Conservation (phyloP, 495 filamentous ascomycete species). For the Penicillium lividum region DNA sequence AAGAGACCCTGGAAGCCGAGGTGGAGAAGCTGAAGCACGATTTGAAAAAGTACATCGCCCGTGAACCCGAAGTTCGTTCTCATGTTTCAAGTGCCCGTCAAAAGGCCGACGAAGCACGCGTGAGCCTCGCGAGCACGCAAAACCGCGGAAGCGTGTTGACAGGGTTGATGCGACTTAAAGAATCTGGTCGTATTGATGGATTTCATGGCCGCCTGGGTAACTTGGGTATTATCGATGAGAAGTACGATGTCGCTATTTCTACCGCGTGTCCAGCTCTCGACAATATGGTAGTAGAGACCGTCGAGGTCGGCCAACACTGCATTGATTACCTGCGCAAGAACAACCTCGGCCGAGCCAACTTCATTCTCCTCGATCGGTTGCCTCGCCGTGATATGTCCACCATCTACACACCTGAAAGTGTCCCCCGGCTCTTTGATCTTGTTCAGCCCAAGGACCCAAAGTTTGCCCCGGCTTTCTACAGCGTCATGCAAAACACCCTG, state of each 20-base stretch:
- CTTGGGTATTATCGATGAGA: conserved; percentile 90
- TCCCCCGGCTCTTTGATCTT: conserved; percentile 89
- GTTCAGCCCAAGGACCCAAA: conserved; percentile 84
- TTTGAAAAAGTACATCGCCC: conserved; percentile 65
- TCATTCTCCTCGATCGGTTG: conserved; percentile 90
- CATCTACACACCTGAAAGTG: conserved; percentile 87
- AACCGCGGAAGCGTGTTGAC: conserved; percentile 90
- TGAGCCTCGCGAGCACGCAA: conserved; percentile 83
- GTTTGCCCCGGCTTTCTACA: conserved; percentile 92
- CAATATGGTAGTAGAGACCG: conserved; percentile 93
- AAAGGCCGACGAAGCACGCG: conserved; percentile 92
- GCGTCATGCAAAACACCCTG: conserved; percentile 86
- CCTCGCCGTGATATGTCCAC: conserved; percentile 69
- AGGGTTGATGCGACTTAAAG: conserved; percentile 89
- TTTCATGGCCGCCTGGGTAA: conserved; percentile 96
- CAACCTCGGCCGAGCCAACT: conserved; percentile 94
- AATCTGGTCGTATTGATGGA: conserved; percentile 92
- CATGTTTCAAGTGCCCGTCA: conserved; percentile 86
- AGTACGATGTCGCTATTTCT: conserved; percentile 95
- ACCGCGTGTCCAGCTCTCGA: conserved; percentile 90
- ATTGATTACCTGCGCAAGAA: conserved; percentile 97
- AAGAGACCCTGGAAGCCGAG: conserved; percentile 71
- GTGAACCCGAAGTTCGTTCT: conserved; percentile 77
- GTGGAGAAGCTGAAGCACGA: conserved; percentile 67
- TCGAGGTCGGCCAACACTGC: conserved; percentile 93